Percentiles rank a stretch among this genome's conserved stretches.
Conservation (phyloP, 768 basidiomycete genomes). For the Mycena belliarum region DNA sequence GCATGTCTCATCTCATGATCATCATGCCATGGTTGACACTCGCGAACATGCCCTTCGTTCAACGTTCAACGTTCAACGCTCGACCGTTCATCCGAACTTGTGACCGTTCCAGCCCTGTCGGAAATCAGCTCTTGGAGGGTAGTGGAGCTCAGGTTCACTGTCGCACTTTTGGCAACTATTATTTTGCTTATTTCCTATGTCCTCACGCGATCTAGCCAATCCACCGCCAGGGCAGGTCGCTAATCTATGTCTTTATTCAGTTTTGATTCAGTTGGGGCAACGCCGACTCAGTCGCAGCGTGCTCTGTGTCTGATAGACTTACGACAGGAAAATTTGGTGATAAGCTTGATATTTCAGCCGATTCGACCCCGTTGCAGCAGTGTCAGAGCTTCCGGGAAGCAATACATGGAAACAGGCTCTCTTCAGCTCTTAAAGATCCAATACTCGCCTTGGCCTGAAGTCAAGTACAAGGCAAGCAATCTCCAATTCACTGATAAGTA, state of each 20-base stretch:
- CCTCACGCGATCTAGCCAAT: neutral
- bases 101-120: neutral
- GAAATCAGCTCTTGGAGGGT: too few relatives aligned
- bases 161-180: constrained; percentile 2
- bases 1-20: too few relatives aligned
- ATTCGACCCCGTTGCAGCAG: neutral
- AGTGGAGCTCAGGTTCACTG: too few relatives aligned
- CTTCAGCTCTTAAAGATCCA: neutral
- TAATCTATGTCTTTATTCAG: constrained; percentile 5
- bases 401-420: constrained; percentile 1
- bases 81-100: neutral
- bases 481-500: too few relatives aligned
- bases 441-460: neutral
- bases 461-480: neutral
- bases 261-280: neutral
- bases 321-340: constrained; percentile 1
- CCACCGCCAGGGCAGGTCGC: too few relatives aligned
- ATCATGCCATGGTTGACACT: too few relatives aligned
- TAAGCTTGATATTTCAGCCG: constrained; percentile 1
- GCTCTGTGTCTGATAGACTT: constrained; percentile 16
- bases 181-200: constrained; percentile 12
- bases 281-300: constrained; percentile 3
- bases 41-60: neutral
- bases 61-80: neutral
- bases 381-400: constrained; percentile 5